Base-by-base conservation (phyloP, 1,284 basidiomycete species). In the Ganoderma leucocontextum region DNA sequence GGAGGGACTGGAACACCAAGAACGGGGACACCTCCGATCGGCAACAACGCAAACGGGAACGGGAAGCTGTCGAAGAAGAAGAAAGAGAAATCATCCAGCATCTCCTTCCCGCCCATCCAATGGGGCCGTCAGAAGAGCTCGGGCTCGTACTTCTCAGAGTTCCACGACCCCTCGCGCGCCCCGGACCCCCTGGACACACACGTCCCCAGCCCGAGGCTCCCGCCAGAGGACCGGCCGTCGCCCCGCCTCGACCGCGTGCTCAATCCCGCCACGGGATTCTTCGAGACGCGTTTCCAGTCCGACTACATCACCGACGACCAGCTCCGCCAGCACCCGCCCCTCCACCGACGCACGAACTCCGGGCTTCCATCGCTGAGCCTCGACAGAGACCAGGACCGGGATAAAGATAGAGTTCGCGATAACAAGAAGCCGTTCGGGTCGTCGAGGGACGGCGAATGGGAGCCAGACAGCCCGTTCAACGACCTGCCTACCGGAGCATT, bases 91-190 rank as follows among this genome's bases (percentile, higher is more conserved):
- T 77, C 78, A 25, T 69, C 77, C 2, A 82, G 81, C 63, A 72
- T 82, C 22, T 69, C 80, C 2, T 92, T 91, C 72, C 90, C 92
- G 42, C 91, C 92, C 9, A 72, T 80, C 29, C 82, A 86, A n/a
- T 93, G 91, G 91, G 89, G 87, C 9, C 75, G 77, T 22, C 78
- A 77, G 55, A 85, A 83, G 70, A 78, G 82, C 66, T 78, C 79
- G 1, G 89, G 86, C 1, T 88, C 90, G 10, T 90, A 89, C 75
- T 88, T 89, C 73, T 79, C 79, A 33, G 80, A 79, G 60, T 74
- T 80, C 39, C 78, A 80, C 72, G 77, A 83, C 75, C 62, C 80
- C 71, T 72, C 60, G 44, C 75, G 70, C 60, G 73, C 68, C 13
- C 73, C 72, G 22, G 63, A 38, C n/a, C 66, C 70, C n/a, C 41